Evolutionary conservation across 176 grass and related monocot species (phyloP).

Genomic region (Cenchrus purpureus): DNA sequence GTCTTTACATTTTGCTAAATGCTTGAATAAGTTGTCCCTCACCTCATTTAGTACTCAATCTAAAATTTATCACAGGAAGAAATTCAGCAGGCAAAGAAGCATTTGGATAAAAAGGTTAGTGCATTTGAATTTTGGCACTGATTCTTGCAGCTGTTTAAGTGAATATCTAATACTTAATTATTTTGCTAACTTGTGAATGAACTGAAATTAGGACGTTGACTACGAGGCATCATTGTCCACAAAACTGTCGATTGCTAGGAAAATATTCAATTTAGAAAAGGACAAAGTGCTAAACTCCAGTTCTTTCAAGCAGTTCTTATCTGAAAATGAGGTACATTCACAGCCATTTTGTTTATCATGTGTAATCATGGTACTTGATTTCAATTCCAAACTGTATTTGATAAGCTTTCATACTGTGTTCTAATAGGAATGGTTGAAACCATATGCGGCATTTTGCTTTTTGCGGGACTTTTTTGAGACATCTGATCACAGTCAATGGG

Average conservation of each 20-base stretch:
- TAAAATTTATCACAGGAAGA: slow-evolving; percentile 62
- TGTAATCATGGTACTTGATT: slow-evolving; percentile 32
- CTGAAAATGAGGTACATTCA: slow-evolving; percentile 87
- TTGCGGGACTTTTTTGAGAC: slow-evolving; percentile 96
- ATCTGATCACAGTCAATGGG: slow-evolving; percentile 97
- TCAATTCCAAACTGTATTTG: slow-evolving; percentile 34
- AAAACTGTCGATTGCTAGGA: slow-evolving; percentile 89
- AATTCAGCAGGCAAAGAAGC: slow-evolving; percentile 69
- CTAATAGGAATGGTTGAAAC: slow-evolving; percentile 97
- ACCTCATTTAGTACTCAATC: slow-evolving; percentile 12
- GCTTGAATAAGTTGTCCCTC: slow-evolving; percentile 24
- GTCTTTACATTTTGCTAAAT: slow-evolving; percentile 23
- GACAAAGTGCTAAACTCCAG: slow-evolving; percentile 72
- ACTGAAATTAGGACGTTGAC: slow-evolving; percentile 75
- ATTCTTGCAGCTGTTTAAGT: slow-evolving; percentile 4
- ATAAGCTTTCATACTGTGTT: slow-evolving; percentile 18
- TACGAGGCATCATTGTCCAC: slow-evolving; percentile 80
- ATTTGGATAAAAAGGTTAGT: slow-evolving; percentile 83
- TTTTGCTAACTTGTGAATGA: slow-evolving; percentile 23
- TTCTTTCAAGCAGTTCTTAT: slow-evolving; percentile 90
- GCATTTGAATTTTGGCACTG: slow-evolving; percentile 12
- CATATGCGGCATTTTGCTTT: slow-evolving; percentile 99
- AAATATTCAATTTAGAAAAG: slow-evolving; percentile 92
- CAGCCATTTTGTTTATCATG: slow-evolving; percentile 28
- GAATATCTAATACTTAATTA: slow-evolving; percentile 18